Conservation (phyloP, 192 early-diverging fungal species). For the Gonapodya sp. region DNA sequence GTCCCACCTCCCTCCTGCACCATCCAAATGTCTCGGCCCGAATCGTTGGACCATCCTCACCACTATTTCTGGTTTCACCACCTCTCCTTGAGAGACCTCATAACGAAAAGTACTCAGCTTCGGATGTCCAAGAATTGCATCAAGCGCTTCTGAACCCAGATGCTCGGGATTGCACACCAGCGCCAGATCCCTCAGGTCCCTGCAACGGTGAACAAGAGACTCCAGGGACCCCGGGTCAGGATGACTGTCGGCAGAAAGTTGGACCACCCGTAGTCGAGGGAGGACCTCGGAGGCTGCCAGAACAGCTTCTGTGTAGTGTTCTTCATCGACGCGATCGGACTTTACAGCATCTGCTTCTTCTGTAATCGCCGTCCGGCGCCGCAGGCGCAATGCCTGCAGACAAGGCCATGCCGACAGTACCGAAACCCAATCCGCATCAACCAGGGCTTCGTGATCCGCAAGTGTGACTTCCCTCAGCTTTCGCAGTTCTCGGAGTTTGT, state of each 20-base stretch:
- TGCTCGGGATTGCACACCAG: neutral
- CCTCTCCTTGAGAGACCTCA: neutral
- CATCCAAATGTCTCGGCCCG: neutral
- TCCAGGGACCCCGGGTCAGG: neutral
- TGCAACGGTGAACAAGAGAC: neutral
- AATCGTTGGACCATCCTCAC: neutral
- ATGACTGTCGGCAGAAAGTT: neutral
- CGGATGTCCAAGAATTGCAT: neutral
- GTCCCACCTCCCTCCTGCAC: neutral
- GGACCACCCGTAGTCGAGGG: neutral
- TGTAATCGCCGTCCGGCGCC: neutral
- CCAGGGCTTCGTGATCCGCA: neutral
- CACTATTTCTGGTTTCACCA: neutral
- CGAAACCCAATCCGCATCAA: neutral
- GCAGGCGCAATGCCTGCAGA: neutral
- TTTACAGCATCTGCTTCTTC: neutral
- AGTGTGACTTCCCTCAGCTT: neutral
- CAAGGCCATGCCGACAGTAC: neutral
- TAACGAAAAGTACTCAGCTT: neutral
- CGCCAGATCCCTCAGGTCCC: neutral
- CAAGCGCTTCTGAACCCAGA: neutral
- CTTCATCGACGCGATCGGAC: neutral
- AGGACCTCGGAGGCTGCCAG: neutral
- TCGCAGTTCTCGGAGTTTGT: neutral
- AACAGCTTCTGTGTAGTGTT: neutral